phyloP scores from a whole-genome alignment of 768 basidiomycete species.

The Podaxis sp. region DNA sequence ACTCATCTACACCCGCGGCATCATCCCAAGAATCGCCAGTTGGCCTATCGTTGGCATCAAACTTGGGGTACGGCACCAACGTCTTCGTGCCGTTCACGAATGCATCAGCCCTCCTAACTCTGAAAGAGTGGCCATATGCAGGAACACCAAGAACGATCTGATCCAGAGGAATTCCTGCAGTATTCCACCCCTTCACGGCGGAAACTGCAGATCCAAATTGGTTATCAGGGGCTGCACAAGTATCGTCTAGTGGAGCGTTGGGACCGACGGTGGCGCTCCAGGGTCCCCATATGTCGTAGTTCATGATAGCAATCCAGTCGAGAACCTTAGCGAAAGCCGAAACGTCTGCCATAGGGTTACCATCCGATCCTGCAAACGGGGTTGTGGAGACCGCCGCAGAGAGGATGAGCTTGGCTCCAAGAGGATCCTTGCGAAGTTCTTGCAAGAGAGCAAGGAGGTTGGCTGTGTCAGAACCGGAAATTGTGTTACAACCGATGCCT shows the following conservation, averaged over 20 bases:
- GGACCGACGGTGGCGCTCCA: conserved; percentile 73
- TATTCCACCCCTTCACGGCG: conserved; percentile 70
- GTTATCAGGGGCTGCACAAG: conserved; percentile 59
- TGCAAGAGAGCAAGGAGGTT: conserved; percentile 84
- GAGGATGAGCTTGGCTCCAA: conserved; percentile 58
- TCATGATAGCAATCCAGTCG: conserved; percentile 56
- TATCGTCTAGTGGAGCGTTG: conserved; percentile 85
- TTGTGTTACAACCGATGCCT: conserved; percentile 73
- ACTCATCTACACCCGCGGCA: conserved; percentile 49
- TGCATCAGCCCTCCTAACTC: conserved; percentile 47
- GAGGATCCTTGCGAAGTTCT: conserved; percentile 58
- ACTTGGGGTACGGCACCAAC: conserved; percentile 52
- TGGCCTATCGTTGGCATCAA: conserved; percentile 50
- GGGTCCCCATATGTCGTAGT: conserved; percentile 68
- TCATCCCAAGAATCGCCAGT: conserved; percentile 67
- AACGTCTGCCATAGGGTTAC: conserved; percentile 64
- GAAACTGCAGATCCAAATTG: conserved; percentile 75
- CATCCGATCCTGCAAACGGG: conserved; percentile 44
- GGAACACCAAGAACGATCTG: conserved; percentile 81
- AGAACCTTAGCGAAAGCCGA: conserved; percentile 71
- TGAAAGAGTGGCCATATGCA: conserved; percentile 79
- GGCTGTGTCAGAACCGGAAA: conserved; percentile 60
- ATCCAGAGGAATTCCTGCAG: conserved; percentile 70
- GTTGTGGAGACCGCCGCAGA: conserved; percentile 41
- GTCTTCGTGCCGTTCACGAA: conserved; percentile 37